These are phyloP conservation scores for Penicillium sp. DNA, from an alignment of 2,329 filamentous ascomycete species.

Conservation along the genomic window DNA sequence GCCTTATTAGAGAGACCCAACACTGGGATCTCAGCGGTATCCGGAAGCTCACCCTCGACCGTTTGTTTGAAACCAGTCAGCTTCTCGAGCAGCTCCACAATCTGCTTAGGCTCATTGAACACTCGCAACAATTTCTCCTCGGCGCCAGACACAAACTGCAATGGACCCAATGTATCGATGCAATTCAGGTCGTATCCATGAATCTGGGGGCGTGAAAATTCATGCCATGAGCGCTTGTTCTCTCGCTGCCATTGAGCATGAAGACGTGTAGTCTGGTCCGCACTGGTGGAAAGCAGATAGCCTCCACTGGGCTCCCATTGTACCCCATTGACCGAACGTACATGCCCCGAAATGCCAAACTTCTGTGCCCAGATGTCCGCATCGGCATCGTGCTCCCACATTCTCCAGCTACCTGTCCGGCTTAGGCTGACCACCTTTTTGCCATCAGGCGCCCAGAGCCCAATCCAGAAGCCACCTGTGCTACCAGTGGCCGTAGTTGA, in stretches of 20 bases:
- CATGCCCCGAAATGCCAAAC: constrained; percentile 78
- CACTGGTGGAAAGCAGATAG: constrained; percentile 82
- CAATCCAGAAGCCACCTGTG: constrained; percentile 93
- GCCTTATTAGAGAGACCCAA: constrained; percentile 95
- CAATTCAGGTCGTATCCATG: constrained; percentile 98
- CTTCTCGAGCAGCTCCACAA: constrained; percentile 66
- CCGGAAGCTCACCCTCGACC: constrained; percentile 56
- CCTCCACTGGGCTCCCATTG: constrained; percentile 77
- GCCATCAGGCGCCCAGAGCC: constrained; percentile 80
- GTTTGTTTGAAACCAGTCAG: constrained; percentile 58
- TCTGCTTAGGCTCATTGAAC: constrained; percentile 81
- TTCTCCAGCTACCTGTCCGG: constrained; percentile 86
- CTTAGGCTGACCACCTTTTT: constrained; percentile 74
- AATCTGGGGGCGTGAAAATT: constrained; percentile 92
- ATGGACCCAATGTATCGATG: constrained; percentile 67
- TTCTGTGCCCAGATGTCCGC: constrained; percentile 70
- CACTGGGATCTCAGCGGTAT: constrained; percentile 90
- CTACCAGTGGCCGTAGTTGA: constrained; percentile 95
- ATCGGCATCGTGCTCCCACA: constrained; percentile 64
- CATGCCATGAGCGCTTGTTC: constrained; percentile 69
- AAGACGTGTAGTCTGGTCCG: constrained; percentile 87
- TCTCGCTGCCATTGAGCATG: constrained; percentile 70
- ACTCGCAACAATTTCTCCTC: constrained; percentile 98
- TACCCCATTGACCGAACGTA: constrained; percentile 72
- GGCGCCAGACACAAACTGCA: constrained; percentile 85